These are phyloP conservation scores for Linnemannia elongata DNA, from an alignment of 192 early-diverging fungal species.

Conservation along the genomic window DNA sequence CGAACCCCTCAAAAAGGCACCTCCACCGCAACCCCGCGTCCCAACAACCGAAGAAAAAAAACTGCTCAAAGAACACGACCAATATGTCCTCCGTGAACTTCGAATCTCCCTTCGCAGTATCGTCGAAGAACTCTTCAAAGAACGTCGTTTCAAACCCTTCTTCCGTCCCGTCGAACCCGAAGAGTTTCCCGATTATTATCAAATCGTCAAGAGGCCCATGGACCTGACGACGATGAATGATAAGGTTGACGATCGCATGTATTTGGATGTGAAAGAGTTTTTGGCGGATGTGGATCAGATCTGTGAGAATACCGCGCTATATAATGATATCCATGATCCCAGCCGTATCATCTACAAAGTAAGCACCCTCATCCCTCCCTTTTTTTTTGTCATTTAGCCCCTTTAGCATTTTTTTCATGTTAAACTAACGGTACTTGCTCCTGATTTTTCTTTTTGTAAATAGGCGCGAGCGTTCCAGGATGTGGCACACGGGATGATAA, in stretches of 20 bases:
- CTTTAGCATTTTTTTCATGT: not conserved
- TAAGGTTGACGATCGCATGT: slow-evolving; percentile 57
- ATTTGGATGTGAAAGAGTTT: slow-evolving; percentile 52
- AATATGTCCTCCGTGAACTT: slow-evolving; percentile 64
- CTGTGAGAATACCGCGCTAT: slow-evolving; percentile 31
- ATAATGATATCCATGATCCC: slow-evolving; percentile 43
- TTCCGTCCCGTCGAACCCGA: slow-evolving; percentile 62
- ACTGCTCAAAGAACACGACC: slow-evolving; percentile 65
- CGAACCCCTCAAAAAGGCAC: slow-evolving; percentile 62
- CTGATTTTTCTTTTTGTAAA: not conserved
- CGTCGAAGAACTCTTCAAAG: slow-evolving; percentile 66
- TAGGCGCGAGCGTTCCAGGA: slow-evolving; percentile 53
- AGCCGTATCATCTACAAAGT: slow-evolving; percentile 41
- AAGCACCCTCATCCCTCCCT: not conserved
- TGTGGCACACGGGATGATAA: slow-evolving; percentile 38
- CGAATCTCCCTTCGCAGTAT: slow-evolving; percentile 69
- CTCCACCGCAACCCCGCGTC: slow-evolving; percentile 63
- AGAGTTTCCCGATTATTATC: slow-evolving; percentile 62
- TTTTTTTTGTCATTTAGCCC: not conserved
- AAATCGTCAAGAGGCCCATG: slow-evolving; percentile 63
- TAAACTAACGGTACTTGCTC: too few species aligned
- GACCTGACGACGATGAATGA: slow-evolving; percentile 62
- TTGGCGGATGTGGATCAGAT: slow-evolving; percentile 47
- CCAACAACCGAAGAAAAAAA: slow-evolving; percentile 64
- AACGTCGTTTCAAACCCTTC: slow-evolving; percentile 61